Percentiles rank a stretch among this genome's conserved stretches.
These are phyloP conservation scores for Volutella citrinella DNA, from an alignment of 2,329 filamentous ascomycete genomes.

Conservation along the genomic window DNA sequence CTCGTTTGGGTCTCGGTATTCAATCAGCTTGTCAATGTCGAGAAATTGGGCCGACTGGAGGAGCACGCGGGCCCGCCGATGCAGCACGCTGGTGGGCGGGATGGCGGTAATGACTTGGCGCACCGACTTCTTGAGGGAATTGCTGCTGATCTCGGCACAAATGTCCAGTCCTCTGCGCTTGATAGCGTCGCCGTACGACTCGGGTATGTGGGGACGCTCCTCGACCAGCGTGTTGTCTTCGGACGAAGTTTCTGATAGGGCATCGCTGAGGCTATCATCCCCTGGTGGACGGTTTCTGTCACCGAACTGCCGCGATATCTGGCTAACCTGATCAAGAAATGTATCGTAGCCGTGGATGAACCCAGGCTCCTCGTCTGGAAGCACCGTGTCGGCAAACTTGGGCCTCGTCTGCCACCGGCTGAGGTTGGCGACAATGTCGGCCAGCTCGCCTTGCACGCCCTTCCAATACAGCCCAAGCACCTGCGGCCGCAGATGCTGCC, in stretches of 20 bases:
- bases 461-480: slow-evolving; percentile 33
- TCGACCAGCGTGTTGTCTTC: slow-evolving; percentile 11
- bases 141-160: slow-evolving; percentile 21
- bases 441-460: slow-evolving; percentile 32
- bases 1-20: slow-evolving; percentile 27
- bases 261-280: no score
- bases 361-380: slow-evolving; percentile 25
- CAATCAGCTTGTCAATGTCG: slow-evolving; percentile 37
- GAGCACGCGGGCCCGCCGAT: slow-evolving; percentile 28
- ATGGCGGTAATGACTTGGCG: no score
- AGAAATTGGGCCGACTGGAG: slow-evolving; percentile 32
- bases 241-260: no score
- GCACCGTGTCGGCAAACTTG: no score
- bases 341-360: slow-evolving; percentile 37
- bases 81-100: no score
- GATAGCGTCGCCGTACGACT: slow-evolving; percentile 20
- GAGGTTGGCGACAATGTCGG: slow-evolving; percentile 33
- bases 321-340: slow-evolving; percentile 35
- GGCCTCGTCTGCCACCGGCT: slow-evolving; percentile 27
- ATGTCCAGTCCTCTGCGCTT: slow-evolving; percentile 19
- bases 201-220: slow-evolving; percentile 5
- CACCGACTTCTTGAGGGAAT: slow-evolving; percentile 11
- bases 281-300: no score
- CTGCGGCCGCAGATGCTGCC: no score
- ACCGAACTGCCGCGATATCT: slow-evolving; percentile 28